Evolutionary conservation across 495 filamentous ascomycete species (phyloP), one percentile per base, ranked within the genome.

Genomic region (Aspergillus bridgeri): DNA sequence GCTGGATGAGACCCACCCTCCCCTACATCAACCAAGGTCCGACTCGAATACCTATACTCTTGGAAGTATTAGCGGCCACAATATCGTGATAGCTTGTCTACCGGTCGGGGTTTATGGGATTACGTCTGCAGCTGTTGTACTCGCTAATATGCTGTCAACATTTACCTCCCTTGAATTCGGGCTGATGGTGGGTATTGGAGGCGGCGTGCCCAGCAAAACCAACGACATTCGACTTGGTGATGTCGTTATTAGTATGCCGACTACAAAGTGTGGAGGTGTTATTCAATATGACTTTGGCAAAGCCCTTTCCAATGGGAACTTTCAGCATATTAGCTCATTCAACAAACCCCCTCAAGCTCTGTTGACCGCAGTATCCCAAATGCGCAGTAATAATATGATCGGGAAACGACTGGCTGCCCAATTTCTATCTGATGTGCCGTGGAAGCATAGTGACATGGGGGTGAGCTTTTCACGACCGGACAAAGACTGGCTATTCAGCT

Each of bases 41-140:
- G 48, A 51, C 48, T 24, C 22, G 9, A 51, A 51, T 51, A n/a
- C 25, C 48, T 51, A 51, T 19, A 51, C 24, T 24, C 48, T 51
- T 25, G 48, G 48, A 18, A 51, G 48, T 51, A 24, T 51, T 18
- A 51, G 48, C 21, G 21, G 48, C 48, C 48, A 27, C 11, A 51
- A 51, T 51, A 19, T 51, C 8, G 48, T 51, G 22, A 22, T 51
- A 25, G 48, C 48, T 18, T 17, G 20, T 25, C 48, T 51, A 18
- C 48, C 48, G 25, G 11, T 11, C 11, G 42, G 42, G 3, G 11
- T 45, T 20, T 45, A 45, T 45, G 42, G 48, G 9, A 51, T 24
- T 2, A 51, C 25, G 27, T 51, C 48, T 51, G 48, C 48, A 13
- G 20, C 48, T n/a, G 21, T 25, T 25, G 48, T 51, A 2, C 20